Percentiles rank a stretch among this genome's conserved stretches.
phyloP scores from a whole-genome alignment of 352 stramenopile genomes.

The Pseudoperonospora humuli region DNA sequence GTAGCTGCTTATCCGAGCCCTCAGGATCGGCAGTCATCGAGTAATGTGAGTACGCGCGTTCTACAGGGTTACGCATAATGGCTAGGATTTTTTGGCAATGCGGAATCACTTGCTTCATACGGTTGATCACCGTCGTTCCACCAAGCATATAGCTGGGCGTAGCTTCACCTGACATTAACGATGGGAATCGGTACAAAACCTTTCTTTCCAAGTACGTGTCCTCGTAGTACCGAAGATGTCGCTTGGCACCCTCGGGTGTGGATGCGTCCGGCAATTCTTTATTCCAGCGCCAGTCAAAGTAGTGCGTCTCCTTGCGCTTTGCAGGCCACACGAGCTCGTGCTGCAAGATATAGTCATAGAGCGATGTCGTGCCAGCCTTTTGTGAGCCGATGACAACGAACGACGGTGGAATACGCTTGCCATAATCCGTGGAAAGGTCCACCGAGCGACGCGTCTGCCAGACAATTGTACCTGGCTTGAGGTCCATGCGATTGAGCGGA shows the following conservation, averaged over 20 bases:
- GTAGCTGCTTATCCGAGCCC: conserved; percentile 66
- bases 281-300: conserved; percentile 98
- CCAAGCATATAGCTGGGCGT: conserved; percentile 90
- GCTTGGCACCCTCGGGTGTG: conserved; percentile 41
- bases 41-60: conserved; percentile 85
- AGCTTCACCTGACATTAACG: conserved; percentile 88
- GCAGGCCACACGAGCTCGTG: conserved; percentile 91
- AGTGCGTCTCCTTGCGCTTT: conserved; percentile 95
- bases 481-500: conserved; percentile 51
- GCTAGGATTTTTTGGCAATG: conserved; percentile 80
- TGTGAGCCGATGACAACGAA: conserved; percentile 95
- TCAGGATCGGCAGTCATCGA: conserved; percentile 79
- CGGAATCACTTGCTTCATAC: conserved; percentile 70
- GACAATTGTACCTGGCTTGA: conserved; percentile 88
- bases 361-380: conserved; percentile 94
- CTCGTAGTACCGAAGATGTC: conserved; percentile 65
- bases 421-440: conserved; percentile 83
- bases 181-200: conserved; percentile 80
- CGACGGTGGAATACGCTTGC: conserved; percentile 71
- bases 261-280: conserved; percentile 42
- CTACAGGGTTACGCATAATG: conserved; percentile 76
- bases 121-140: conserved; percentile 57
- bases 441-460: conserved; percentile 94
- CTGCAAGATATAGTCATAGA: conserved; percentile 97
- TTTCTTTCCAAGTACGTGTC: conserved; percentile 82